phyloP scores from a whole-genome alignment of 495 filamentous ascomycete genomes.

The Rhypophila decipiens region DNA sequence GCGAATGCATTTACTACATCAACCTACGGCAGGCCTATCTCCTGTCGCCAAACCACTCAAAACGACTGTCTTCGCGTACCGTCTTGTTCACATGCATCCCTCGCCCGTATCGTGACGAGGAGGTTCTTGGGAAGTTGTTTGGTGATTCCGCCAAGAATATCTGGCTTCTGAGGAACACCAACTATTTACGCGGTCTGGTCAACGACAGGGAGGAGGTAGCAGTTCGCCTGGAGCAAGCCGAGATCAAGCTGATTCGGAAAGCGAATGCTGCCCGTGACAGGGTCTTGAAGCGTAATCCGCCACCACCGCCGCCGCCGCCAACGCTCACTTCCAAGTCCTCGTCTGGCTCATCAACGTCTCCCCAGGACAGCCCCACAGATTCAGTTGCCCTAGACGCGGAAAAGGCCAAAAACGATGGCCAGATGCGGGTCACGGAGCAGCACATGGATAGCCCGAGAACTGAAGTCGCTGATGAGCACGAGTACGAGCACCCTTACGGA shows the following conservation, averaged over 20 bases:
- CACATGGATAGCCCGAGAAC: constrained; percentile 5
- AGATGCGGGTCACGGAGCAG: constrained; percentile 11
- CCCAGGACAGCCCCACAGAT: too few relatives aligned
- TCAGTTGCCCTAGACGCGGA: constrained; percentile 12
- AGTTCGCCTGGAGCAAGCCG: constrained; percentile 57
- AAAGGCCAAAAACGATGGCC: constrained; percentile 15
- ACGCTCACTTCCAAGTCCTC: too few relatives aligned
- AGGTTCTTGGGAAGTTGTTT: constrained; percentile 52
- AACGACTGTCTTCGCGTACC: constrained; percentile 60
- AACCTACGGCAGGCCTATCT: constrained; percentile 66
- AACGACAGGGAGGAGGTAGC: constrained; percentile 53
- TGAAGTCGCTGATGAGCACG: constrained; percentile 14
- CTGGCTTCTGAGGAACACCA: constrained; percentile 57
- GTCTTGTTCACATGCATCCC: constrained; percentile 67
- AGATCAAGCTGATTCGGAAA: constrained; percentile 56
- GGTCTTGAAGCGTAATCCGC: constrained; percentile 27
- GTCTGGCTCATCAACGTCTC: too few relatives aligned
- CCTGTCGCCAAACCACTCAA: constrained; percentile 59
- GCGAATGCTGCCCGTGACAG: constrained; percentile 53
- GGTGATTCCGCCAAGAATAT: constrained; percentile 52
- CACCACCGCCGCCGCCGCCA: neutral
- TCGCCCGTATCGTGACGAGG: constrained; percentile 49
- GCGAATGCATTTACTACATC: constrained; percentile 64
- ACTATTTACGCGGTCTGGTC: constrained; percentile 50
- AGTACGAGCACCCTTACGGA: constrained; percentile 35